These are phyloP conservation scores for Rhizopogon sp. DNA, from an alignment of 768 basidiomycete genomes.

Conservation along the genomic window DNA sequence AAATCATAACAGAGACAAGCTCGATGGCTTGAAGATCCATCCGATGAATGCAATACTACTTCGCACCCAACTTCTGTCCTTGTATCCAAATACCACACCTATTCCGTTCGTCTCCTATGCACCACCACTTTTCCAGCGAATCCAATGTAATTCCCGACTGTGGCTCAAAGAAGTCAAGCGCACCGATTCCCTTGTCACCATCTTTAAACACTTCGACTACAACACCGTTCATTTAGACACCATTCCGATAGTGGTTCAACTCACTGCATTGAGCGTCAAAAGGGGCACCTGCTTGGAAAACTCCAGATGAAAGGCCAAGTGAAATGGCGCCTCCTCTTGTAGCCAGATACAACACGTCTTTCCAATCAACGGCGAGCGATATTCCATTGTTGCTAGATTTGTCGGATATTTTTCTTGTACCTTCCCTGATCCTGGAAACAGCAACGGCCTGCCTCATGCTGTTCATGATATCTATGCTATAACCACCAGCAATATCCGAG, in stretches of 20 bases:
- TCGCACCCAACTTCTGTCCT: constrained; percentile 32
- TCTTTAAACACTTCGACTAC: neutral
- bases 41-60: neutral
- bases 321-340: constrained; percentile 76
- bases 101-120: constrained; percentile 68
- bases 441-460: constrained; percentile 78
- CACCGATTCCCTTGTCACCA: constrained; percentile 42
- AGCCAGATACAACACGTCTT: constrained; percentile 74
- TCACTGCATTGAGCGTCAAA: constrained; percentile 77
- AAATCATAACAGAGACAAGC: no score
- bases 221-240: neutral
- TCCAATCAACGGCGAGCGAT: constrained; percentile 67
- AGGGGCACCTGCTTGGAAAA: constrained; percentile 54
- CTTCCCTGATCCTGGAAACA: constrained; percentile 66
- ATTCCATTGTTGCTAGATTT: neutral
- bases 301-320: constrained; percentile 54
- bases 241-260: constrained; percentile 17
- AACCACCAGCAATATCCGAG: constrained; percentile 84
- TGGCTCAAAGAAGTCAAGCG: constrained; percentile 59
- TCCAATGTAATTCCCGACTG: constrained; percentile 34
- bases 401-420: constrained; percentile 29
- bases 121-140: constrained; percentile 89
- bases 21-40: no score
- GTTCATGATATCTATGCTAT: constrained; percentile 70
- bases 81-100: constrained; percentile 72